Percentiles rank a stretch among this genome's conserved stretches.
Conservation (phyloP, 805 yeast genomes). For the Sungouiella thailandica region DNA sequence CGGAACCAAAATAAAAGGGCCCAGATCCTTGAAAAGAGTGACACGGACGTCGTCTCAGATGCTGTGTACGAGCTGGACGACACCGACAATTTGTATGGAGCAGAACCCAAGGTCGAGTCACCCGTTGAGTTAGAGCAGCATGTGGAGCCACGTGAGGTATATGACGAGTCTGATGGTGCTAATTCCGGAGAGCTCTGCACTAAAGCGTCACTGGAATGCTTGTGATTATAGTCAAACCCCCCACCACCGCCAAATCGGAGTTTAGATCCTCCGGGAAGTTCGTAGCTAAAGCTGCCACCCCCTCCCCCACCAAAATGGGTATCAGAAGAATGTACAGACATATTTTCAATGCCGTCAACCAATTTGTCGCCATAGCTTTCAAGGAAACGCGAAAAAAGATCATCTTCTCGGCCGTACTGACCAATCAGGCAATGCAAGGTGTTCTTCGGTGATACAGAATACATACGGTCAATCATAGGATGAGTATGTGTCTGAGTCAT, state of each 20-base stretch:
- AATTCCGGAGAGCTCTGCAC: no score
- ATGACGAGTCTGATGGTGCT: no score
- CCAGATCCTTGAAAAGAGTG: no score
- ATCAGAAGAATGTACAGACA: slow-evolving; percentile 3
- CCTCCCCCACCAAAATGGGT: slow-evolving; percentile 24
- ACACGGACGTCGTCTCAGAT: no score
- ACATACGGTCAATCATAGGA: slow-evolving; percentile 24
- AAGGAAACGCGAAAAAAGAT: slow-evolving; percentile 1
- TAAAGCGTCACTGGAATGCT: no score
- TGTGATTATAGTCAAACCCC: slow-evolving; percentile 21
- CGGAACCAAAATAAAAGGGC: slow-evolving; percentile 1
- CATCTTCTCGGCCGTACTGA: slow-evolving; percentile 19
- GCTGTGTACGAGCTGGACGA: no score
- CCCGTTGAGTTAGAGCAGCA: no score
- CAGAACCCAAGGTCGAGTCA: no score
- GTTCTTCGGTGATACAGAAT: slow-evolving; percentile 38
- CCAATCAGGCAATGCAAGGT: slow-evolving; percentile 29
- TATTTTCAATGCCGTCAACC: neutral
- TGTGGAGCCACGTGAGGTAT: no score
- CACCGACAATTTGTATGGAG: no score
- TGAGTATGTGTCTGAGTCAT: slow-evolving; percentile 4
- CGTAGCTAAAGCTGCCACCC: slow-evolving; percentile 19
- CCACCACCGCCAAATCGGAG: slow-evolving; percentile 25
- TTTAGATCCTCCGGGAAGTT: slow-evolving; percentile 19
- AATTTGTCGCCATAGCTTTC: no score